phyloP scores from a whole-genome alignment of 139 green algal genomes.

The Chlamydomonas sphaeroides region DNA sequence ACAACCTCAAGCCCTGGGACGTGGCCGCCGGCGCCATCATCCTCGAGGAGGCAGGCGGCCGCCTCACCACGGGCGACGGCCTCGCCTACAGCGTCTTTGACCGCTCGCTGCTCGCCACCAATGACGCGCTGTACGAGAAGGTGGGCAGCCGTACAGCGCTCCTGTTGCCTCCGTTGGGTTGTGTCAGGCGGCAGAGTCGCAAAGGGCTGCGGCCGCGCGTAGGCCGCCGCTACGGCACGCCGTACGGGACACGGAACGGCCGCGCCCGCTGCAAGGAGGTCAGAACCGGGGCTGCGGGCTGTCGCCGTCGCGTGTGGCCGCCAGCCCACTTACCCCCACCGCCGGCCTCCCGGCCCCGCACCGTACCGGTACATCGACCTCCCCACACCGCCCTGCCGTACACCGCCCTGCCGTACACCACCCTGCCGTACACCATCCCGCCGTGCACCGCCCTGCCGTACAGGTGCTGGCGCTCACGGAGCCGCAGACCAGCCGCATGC shows the following conservation, averaged over 20 bases:
- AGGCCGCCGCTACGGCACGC: not conserved
- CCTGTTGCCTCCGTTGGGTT: not conserved
- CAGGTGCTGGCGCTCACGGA: slow-evolving; percentile 56
- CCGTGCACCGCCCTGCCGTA: no score
- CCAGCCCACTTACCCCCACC: no score
- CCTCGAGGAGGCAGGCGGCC: slow-evolving; percentile 67
- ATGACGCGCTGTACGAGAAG: slow-evolving; percentile 60
- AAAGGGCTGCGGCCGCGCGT: no score
- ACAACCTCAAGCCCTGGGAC: slow-evolving; percentile 70
- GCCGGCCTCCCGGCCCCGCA: no score
- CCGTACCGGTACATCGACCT: no score
- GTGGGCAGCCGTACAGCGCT: not conserved
- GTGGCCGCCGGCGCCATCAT: slow-evolving; percentile 64
- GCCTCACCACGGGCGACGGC: slow-evolving; percentile 58
- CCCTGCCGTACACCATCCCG: no score
- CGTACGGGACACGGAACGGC: no score
- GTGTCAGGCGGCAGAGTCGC: not conserved
- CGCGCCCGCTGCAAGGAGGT: no score
- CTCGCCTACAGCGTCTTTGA: slow-evolving; percentile 70
- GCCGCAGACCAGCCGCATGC: slow-evolving; percentile 27
- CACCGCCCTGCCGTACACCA: no score
- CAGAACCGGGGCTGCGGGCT: no score
- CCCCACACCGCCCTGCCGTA: no score
- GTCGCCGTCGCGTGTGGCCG: no score
- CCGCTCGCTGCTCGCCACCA: slow-evolving; percentile 60